These are phyloP conservation scores for Tricharina praecox DNA, from an alignment of 495 filamentous ascomycete species.

Conservation along the genomic window DNA sequence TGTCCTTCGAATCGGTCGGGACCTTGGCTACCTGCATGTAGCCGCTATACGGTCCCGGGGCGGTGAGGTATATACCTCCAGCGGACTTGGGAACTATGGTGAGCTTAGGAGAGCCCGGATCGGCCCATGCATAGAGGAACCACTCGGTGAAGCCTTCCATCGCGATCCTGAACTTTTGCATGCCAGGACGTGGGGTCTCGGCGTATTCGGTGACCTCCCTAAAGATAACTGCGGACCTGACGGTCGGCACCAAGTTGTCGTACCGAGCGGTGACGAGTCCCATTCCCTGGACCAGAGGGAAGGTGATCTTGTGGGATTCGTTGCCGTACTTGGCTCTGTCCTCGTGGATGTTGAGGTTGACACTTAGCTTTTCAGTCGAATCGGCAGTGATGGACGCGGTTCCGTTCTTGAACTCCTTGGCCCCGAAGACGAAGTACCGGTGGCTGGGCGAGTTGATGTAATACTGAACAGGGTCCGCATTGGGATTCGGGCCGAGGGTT, in stretches of 20 bases:
- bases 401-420: slow-evolving; percentile 43
- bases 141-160: slow-evolving; percentile 60
- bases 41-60: slow-evolving; percentile 37
- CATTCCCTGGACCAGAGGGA: slow-evolving; percentile 83
- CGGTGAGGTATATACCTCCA: slow-evolving; percentile 26
- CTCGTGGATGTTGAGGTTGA: slow-evolving; percentile 39
- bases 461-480: slow-evolving; percentile 45
- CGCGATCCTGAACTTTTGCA: slow-evolving; percentile 60
- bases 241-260: slow-evolving; percentile 45
- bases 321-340: slow-evolving; percentile 26
- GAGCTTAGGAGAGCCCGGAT: slow-evolving; percentile 30
- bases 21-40: slow-evolving; percentile 64
- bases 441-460: slow-evolving; percentile 73
- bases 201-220: slow-evolving; percentile 44
- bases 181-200: slow-evolving; percentile 38
- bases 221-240: slow-evolving; percentile 62
- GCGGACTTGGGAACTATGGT: slow-evolving; percentile 26
- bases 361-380: slow-evolving; percentile 56
- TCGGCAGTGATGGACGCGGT: slow-evolving; percentile 45
- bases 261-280: slow-evolving; percentile 74
- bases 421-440: slow-evolving; percentile 63
- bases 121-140: slow-evolving; percentile 61
- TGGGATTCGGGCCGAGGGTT: slow-evolving; percentile 27
- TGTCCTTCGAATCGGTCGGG: too few species aligned
- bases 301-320: slow-evolving; percentile 36